Evolutionary conservation across 2,329 filamentous ascomycete genomes (phyloP), one percentile per base, ranked within the genome.

Genomic region (Penicillium griseofulvum): DNA sequence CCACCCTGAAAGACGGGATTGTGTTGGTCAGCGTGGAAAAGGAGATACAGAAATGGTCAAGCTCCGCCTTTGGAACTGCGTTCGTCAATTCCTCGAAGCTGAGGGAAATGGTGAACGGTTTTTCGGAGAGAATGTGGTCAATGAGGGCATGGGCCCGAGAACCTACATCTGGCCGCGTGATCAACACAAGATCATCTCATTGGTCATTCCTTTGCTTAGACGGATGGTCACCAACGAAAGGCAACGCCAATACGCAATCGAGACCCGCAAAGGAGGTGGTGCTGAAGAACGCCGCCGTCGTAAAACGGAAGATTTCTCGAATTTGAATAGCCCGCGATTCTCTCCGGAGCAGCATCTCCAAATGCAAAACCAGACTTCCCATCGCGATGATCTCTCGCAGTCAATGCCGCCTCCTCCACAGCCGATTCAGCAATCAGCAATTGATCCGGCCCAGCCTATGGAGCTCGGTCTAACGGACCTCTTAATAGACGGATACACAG

Each of bases 181-280:
- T 59, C 76, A 77, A 47, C 80, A 81, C 53, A 79, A 79, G 56
- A 81, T 84, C 47, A 80, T 84, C 38, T 75, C 78, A n/a, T 69
- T 83, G 22, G 78, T 83, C n/a, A 83, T 81, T 57, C 82, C 81
- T 12, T 66, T 84, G 43, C 71, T 85, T 55, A 70, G 82, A 54
- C 74, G 82, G 24, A 83, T 84, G 81, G 81, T 84, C 12, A 84
- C 81, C 16, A 85, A 85, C 55, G 82, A 84, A 65, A 74, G 82
- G 24, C 82, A 85, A 63, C 73, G 82, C 36, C 75, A 81, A 63
- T 84, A 84, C 66, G 82, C 82, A 1, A 78, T 83, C 29, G 80
- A 82, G 65, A 81, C 79, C 1, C 74, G 82, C 38, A 83, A 81
- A 58, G 76, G 77, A 11, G 76, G 76, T 4, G 69, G 69, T 34